Conservation (phyloP, 305 asterid genomes). For the Solanum hybrid region DNA sequence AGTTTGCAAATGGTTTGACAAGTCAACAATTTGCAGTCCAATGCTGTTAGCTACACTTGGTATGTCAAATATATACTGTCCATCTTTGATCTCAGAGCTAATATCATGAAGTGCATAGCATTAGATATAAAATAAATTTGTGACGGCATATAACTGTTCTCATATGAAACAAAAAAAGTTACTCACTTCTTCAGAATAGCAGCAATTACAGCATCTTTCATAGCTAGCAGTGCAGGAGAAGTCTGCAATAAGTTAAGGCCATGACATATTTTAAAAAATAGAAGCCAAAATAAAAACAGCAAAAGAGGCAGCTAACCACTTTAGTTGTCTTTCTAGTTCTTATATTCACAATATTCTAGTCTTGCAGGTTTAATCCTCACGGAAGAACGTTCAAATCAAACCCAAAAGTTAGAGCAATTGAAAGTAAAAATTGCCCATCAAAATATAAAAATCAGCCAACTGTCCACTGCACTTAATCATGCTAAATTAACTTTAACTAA, state of each 20-base stretch:
- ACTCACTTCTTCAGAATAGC: conserved; percentile 78
- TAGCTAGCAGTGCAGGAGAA: conserved; percentile 63
- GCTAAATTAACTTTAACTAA: conserved; percentile 14
- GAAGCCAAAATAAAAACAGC: background rate
- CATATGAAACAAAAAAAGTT: conserved; percentile 6
- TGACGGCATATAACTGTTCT: conserved; percentile 8
- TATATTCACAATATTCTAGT: background rate
- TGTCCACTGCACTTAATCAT: background rate
- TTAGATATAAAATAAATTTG: background rate
- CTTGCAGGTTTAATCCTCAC: background rate
- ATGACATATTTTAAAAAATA: conserved; percentile 1
- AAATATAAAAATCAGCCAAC: background rate
- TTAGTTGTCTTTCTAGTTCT: background rate
- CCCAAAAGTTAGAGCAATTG: background rate
- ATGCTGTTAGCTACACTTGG: conserved; percentile 68
- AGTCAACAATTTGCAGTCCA: conserved; percentile 41
- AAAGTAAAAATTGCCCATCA: background rate
- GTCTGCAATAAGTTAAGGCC: conserved; percentile 49
- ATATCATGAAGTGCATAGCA: conserved; percentile 9
- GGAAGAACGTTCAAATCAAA: background rate
- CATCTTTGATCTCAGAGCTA: conserved; percentile 90
- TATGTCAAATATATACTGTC: conserved; percentile 78
- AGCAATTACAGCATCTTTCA: conserved; percentile 54
- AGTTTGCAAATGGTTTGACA: conserved; percentile 59
- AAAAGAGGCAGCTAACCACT: background rate